A percentile compares a stretch with the other conserved stretches of the same genome.
These are phyloP conservation scores for Aegilops speltoides DNA, from an alignment of 176 grass and related monocot species.

Conservation along the genomic window DNA sequence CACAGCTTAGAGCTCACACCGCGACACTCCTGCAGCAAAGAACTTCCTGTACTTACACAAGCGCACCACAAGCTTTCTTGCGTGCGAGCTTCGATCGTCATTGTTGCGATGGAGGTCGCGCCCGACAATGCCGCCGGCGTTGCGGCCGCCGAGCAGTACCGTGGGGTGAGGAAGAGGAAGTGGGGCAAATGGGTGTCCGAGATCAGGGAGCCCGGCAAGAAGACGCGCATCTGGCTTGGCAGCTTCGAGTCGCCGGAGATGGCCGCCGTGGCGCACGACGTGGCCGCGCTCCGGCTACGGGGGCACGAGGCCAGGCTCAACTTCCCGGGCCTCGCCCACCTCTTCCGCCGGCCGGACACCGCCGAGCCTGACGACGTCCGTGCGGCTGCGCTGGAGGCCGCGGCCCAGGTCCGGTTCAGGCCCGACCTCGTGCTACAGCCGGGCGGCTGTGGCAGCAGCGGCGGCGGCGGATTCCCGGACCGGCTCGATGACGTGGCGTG, in stretches of 20 bases:
- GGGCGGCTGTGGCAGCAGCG: not conserved
- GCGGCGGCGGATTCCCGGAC: not conserved
- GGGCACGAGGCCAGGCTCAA: conserved; percentile 72
- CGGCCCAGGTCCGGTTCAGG: conserved; percentile 41
- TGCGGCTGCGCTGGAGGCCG: conserved; percentile 81
- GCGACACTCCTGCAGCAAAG: not conserved
- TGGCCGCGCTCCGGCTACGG: conserved; percentile 64
- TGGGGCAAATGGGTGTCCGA: conserved; percentile 97
- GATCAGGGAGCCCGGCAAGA: conserved; percentile 98
- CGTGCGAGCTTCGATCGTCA: not conserved
- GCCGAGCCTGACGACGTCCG: conserved; percentile 76
- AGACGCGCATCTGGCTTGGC: conserved; percentile 93
- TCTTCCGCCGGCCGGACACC: conserved; percentile 62
- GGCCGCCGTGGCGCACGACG: conserved; percentile 90
- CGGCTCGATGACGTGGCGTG: conserved; percentile 17
- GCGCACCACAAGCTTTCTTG: not conserved
- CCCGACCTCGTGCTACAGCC: conserved; percentile 35
- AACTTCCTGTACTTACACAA: not conserved
- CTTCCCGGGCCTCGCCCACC: conserved; percentile 58
- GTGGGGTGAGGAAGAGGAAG: conserved; percentile 90
- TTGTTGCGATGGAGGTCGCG: conserved; percentile 20
- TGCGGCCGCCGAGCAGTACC: conserved; percentile 36
- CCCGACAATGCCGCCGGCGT: not conserved
- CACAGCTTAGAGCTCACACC: conserved; percentile 15
- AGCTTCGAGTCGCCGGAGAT: conserved; percentile 96